A percentile compares a stretch with the other conserved stretches of the same genome.
Evolutionary conservation across 2,329 filamentous ascomycete species (phyloP).

Genomic region (Drechslerella dactyloides): DNA sequence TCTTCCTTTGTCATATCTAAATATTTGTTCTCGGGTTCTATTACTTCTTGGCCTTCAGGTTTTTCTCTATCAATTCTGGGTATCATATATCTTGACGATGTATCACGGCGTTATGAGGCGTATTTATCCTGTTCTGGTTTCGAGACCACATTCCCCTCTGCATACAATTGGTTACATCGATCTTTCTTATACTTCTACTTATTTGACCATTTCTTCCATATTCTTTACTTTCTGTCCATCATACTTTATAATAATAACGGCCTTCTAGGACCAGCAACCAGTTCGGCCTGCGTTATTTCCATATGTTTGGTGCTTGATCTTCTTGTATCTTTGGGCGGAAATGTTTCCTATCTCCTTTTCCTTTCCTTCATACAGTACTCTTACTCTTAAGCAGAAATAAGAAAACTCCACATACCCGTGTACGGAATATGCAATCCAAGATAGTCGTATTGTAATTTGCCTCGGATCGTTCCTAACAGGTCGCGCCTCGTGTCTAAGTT

Average conservation of each 20-base stretch:
- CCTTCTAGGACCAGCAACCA: neutral
- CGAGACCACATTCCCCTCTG: constrained; percentile 13
- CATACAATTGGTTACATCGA: neutral
- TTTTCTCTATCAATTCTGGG: constrained; percentile 11
- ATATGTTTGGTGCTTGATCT: neutral
- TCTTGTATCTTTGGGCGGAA: neutral
- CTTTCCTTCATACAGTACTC: neutral
- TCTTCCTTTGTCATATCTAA: constrained; percentile 15
- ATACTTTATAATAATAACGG: constrained; percentile 14
- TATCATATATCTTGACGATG: constrained; percentile 51
- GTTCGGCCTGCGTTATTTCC: neutral
- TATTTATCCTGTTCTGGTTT: constrained; percentile 8
- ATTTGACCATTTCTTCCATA: neutral
- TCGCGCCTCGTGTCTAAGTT: too few relatives aligned
- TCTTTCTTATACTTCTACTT: neutral
- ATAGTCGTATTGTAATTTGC: neutral
- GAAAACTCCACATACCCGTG: neutral
- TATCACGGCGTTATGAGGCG: constrained; percentile 44
- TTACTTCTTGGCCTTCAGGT: neutral
- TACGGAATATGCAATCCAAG: neutral
- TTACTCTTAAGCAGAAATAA: neutral
- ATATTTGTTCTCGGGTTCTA: neutral
- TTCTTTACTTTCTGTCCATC: neutral
- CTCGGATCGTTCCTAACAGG: too few relatives aligned
- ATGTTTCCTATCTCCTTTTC: neutral